These are phyloP conservation scores for Ajuga chamaepitys DNA, from an alignment of 257 asterid genomes.

Conservation along the genomic window DNA sequence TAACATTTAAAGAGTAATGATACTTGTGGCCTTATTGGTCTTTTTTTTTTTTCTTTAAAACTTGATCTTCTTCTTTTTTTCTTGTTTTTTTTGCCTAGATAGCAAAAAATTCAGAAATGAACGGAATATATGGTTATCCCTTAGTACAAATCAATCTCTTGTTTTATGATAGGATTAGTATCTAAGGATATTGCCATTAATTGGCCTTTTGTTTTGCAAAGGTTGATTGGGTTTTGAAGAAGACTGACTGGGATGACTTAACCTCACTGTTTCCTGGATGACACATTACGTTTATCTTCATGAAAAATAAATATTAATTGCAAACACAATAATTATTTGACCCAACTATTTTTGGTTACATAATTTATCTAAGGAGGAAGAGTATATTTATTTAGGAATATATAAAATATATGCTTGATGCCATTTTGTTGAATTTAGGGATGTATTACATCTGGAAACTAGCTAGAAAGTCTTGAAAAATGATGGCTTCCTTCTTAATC, in stretches of 20 bases:
- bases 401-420: too few relatives aligned
- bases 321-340: too few relatives aligned
- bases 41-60: not conserved
- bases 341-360: too few relatives aligned
- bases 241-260: not conserved
- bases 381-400: too few relatives aligned
- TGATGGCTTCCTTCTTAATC: too few relatives aligned
- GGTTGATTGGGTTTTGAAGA: not conserved
- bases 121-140: not conserved
- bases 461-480: too few relatives aligned
- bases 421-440: too few relatives aligned
- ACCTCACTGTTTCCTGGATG: not conserved
- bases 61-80: not conserved
- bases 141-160: not conserved
- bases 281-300: not conserved
- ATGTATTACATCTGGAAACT: too few relatives aligned
- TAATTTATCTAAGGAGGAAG: too few relatives aligned
- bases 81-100: not conserved
- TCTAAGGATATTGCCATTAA: not conserved
- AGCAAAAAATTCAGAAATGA: not conserved
- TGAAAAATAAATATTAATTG: too few relatives aligned
- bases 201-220: not conserved
- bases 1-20: slow-evolving; percentile 11
- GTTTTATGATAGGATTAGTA: not conserved
- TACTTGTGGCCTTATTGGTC: not conserved